Conservation (phyloP, 1,284 basidiomycete species). For the Cutaneotrichosporon sp. region DNA sequence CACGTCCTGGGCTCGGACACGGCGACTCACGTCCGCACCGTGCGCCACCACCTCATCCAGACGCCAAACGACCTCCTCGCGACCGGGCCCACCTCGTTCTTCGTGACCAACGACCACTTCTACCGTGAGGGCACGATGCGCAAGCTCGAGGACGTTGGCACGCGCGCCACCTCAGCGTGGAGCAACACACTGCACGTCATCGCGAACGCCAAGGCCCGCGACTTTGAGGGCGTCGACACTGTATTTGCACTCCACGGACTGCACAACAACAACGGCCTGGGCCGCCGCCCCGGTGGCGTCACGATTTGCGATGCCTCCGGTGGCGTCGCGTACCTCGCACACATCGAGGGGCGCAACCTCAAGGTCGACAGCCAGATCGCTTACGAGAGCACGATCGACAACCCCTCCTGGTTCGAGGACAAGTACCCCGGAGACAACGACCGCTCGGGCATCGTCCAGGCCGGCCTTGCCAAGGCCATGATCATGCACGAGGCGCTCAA, state of each 20-base stretch:
- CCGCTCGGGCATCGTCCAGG: slow-evolving; percentile 29
- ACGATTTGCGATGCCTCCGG: slow-evolving; percentile 33
- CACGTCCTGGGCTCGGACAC: slow-evolving; percentile 21
- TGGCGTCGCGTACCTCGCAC: slow-evolving; percentile 23
- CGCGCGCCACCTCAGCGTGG: slow-evolving; percentile 19
- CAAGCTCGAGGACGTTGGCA: slow-evolving; percentile 30
- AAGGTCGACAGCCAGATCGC: slow-evolving; percentile 13
- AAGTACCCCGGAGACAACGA: slow-evolving; percentile 27
- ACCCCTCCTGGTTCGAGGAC: slow-evolving; percentile 37
- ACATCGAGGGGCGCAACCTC: slow-evolving; percentile 10
- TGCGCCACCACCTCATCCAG: slow-evolving; percentile 29
- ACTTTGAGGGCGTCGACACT: slow-evolving; percentile 17
- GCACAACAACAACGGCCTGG: slow-evolving; percentile 44
- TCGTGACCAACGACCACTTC: slow-evolving; percentile 42
- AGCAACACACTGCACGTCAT: slow-evolving; percentile 26
- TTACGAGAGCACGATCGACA: slow-evolving; percentile 32
- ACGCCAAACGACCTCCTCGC: slow-evolving; percentile 41
- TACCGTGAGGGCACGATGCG: slow-evolving; percentile 32
- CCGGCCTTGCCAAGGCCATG: slow-evolving; percentile 27
- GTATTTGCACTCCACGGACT: slow-evolving; percentile 25
- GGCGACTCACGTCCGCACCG: slow-evolving; percentile 28
- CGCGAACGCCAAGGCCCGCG: slow-evolving; percentile 10
- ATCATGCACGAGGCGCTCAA: slow-evolving; percentile 2
- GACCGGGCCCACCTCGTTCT: slow-evolving; percentile 27
- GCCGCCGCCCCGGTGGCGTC: slow-evolving; percentile 27